Conservation (phyloP, 148 eudicot genomes). For the Beta vulgaris region DNA sequence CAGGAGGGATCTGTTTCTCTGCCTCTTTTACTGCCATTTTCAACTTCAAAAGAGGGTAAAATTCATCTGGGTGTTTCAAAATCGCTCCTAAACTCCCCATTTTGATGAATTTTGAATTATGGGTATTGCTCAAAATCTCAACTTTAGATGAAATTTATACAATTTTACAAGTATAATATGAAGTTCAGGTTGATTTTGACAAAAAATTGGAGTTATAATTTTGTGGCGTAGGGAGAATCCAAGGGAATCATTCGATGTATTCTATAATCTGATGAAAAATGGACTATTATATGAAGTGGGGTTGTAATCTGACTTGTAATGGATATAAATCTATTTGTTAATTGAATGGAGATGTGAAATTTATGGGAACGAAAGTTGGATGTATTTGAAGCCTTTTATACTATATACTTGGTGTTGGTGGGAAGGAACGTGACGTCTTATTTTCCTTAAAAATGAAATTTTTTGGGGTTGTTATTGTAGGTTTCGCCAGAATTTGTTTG, state of each 20-base stretch:
- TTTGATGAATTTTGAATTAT: neutral
- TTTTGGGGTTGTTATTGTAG: neutral
- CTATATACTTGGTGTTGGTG: too few relatives aligned
- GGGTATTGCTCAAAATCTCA: constrained; percentile 10
- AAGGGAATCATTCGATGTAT: neutral
- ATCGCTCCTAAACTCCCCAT: constrained; percentile 74
- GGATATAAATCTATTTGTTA: neutral
- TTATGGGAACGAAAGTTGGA: neutral
- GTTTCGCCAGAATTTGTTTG: neutral
- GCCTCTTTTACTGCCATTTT: constrained; percentile 68
- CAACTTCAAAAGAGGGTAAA: constrained; percentile 80
- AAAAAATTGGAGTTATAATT: neutral
- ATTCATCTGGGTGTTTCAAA: constrained; percentile 79
- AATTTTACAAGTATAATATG: neutral
- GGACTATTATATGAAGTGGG: neutral
- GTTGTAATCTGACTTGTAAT: neutral
- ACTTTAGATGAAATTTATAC: neutral
- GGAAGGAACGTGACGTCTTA: too few relatives aligned
- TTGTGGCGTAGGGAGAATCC: constrained; percentile 8
- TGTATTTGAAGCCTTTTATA: neutral
- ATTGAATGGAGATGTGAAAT: neutral
- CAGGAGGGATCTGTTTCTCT: constrained; percentile 82
- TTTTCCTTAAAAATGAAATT: too few relatives aligned
- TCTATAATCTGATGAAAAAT: neutral
- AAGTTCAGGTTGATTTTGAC: neutral